Evolutionary conservation across 371 early-diverging fungal genomes (phyloP).

Genomic region (Fennellomyces sp.): DNA sequence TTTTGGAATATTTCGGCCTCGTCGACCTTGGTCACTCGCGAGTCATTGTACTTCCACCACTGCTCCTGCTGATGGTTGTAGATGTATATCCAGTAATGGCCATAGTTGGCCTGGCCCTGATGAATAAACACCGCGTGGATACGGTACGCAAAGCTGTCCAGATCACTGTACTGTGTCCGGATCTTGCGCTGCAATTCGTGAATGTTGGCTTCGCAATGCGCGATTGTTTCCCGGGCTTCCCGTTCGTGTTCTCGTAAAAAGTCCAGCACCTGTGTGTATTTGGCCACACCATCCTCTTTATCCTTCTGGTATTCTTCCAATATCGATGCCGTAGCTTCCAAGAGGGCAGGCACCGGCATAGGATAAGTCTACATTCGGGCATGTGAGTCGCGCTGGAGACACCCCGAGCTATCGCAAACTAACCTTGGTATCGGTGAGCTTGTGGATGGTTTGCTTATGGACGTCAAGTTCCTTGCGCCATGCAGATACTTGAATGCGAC

Average conservation of each 20-base stretch:
- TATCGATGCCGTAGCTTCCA: constrained; percentile 39
- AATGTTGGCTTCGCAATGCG: background rate
- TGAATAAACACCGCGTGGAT: constrained; percentile 78
- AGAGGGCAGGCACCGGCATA: constrained; percentile 44
- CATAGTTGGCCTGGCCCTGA: constrained; percentile 76
- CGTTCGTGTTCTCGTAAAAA: constrained; percentile 8
- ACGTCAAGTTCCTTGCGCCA: constrained; percentile 38
- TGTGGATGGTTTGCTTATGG: constrained; percentile 23
- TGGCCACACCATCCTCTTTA: background rate
- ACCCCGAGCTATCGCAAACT: background rate
- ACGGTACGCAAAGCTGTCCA: constrained; percentile 47
- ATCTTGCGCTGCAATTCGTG: constrained; percentile 21
- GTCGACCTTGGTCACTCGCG: constrained; percentile 61
- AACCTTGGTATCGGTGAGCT: constrained; percentile 36
- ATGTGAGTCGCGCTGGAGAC: background rate
- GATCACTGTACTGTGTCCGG: constrained; percentile 37
- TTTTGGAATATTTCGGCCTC: constrained; percentile 61
- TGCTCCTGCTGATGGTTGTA: constrained; percentile 61
- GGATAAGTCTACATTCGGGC: constrained; percentile 23
- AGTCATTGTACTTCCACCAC: constrained; percentile 90
- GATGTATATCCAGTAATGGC: constrained; percentile 91
- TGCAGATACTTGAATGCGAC: constrained; percentile 31
- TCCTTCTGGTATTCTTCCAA: constrained; percentile 22
- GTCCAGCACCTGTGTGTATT: constrained; percentile 20
- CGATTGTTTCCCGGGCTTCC: background rate